Conservation (phyloP, 1,284 basidiomycete species). For the Takashimella tepidaria region DNA sequence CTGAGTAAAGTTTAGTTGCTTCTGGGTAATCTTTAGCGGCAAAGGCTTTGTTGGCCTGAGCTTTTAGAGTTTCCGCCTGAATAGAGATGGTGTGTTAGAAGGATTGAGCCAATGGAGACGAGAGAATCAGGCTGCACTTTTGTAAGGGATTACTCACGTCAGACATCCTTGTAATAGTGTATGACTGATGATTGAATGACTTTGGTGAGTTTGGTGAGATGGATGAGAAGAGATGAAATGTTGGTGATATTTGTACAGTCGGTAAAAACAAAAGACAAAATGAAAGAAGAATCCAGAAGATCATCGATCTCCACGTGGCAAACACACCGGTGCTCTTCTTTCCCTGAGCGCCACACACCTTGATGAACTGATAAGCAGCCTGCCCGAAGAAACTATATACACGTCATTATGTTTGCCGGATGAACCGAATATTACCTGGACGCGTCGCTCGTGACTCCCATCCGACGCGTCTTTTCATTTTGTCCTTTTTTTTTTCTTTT, state of each 20-base stretch:
- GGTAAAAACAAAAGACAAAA: neutral
- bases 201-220: neutral
- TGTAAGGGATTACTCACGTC: constrained; percentile 29
- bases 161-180: constrained; percentile 13
- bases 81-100: neutral
- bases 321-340: too few species aligned
- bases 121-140: too few species aligned
- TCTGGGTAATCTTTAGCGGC: constrained; percentile 85
- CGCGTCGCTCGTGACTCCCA: too few species aligned
- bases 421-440: too few species aligned
- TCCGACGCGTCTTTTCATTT: too few species aligned
- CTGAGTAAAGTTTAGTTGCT: constrained; percentile 73
- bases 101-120: too few species aligned
- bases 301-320: too few species aligned
- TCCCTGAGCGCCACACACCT: too few species aligned
- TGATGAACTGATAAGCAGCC: too few species aligned
- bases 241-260: neutral
- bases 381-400: too few species aligned
- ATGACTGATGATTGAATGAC: neutral
- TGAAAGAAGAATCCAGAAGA: neutral
- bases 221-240: neutral
- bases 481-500: neutral
- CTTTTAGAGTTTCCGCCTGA: constrained; percentile 64
- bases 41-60: constrained; percentile 94
- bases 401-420: too few species aligned